phyloP scores from a whole-genome alignment of 2,329 filamentous ascomycete genomes.

The Ophiocordyceps camponoti-rufipedis region DNA sequence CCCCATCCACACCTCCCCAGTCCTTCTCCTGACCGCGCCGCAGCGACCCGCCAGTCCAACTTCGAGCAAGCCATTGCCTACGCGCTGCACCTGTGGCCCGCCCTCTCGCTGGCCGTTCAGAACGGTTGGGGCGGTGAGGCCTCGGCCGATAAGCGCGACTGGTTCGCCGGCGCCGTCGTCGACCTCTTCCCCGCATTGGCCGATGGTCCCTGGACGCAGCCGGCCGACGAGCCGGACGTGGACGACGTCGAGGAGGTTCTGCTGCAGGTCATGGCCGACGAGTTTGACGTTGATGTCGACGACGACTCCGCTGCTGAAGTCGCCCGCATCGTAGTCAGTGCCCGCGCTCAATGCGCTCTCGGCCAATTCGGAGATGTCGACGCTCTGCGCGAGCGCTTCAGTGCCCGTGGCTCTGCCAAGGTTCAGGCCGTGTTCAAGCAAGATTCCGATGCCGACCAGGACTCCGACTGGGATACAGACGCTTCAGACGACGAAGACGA shows the following conservation, averaged over 20 bases:
- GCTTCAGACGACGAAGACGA: slow-evolving; percentile 42
- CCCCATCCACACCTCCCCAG: background rate
- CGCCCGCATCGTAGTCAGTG: slow-evolving; percentile 51
- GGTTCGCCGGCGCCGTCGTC: slow-evolving; percentile 77
- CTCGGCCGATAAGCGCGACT: slow-evolving; percentile 77
- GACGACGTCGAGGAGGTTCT: slow-evolving; percentile 73
- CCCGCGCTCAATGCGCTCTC: slow-evolving; percentile 44
- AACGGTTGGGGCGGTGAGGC: slow-evolving; percentile 79
- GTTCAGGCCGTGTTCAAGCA: slow-evolving; percentile 34
- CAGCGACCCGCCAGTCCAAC: slow-evolving; percentile 38
- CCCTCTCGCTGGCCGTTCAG: slow-evolving; percentile 70
- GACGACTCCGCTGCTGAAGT: slow-evolving; percentile 68
- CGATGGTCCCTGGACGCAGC: slow-evolving; percentile 12
- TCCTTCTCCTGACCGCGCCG: background rate
- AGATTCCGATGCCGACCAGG: slow-evolving; percentile 35
- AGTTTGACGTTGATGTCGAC: slow-evolving; percentile 85
- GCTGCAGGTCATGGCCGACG: slow-evolving; percentile 82
- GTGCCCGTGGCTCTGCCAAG: slow-evolving; percentile 40
- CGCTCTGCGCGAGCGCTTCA: slow-evolving; percentile 43
- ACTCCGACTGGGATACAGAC: slow-evolving; percentile 42
- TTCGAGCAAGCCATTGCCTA: slow-evolving; percentile 83
- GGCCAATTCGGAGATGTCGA: slow-evolving; percentile 50
- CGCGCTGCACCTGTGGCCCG: slow-evolving; percentile 71
- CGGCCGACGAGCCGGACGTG: slow-evolving; percentile 39
- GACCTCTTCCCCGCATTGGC: slow-evolving; percentile 61